phyloP scores from a whole-genome alignment of 306 rosid species.

The Cicer pinnatifidum region DNA sequence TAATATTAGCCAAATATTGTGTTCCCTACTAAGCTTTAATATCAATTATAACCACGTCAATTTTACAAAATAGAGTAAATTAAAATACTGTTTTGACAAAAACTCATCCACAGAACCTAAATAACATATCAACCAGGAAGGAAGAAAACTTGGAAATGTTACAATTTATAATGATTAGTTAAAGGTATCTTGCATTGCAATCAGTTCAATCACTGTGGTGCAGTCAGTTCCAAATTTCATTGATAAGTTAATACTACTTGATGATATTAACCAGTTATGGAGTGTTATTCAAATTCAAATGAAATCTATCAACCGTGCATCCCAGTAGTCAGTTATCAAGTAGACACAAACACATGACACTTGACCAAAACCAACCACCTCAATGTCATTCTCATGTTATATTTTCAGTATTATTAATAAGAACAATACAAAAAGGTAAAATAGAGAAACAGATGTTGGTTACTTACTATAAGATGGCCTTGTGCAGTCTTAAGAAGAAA shows the following conservation, averaged over 20 bases:
- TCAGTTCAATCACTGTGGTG: too few relatives aligned
- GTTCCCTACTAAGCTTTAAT: too few relatives aligned
- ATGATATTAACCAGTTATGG: background rate
- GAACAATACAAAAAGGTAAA: background rate
- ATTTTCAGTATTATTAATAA: background rate
- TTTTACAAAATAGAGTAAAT: background rate
- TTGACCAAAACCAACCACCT: too few relatives aligned
- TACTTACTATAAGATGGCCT: conserved; percentile 92
- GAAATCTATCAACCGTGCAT: background rate
- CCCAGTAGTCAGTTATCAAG: background rate
- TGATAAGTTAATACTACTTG: background rate
- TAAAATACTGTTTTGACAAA: background rate
- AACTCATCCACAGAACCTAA: background rate
- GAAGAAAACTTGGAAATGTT: background rate
- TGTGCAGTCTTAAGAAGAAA: conserved; percentile 92
- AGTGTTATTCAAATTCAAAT: background rate
- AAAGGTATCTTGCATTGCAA: too few relatives aligned
- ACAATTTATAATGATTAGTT: background rate
- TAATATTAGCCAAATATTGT: too few relatives aligned
- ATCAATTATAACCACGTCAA: background rate
- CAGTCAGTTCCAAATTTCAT: background rate
- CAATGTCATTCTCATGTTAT: conserved; percentile 43
- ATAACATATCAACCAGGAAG: background rate
- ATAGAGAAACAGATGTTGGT: background rate
- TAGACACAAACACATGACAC: background rate